Percentiles rank a stretch among this genome's conserved stretches.
phyloP scores from a whole-genome alignment of 805 yeast species.

The Suhomyces pyralidae region DNA sequence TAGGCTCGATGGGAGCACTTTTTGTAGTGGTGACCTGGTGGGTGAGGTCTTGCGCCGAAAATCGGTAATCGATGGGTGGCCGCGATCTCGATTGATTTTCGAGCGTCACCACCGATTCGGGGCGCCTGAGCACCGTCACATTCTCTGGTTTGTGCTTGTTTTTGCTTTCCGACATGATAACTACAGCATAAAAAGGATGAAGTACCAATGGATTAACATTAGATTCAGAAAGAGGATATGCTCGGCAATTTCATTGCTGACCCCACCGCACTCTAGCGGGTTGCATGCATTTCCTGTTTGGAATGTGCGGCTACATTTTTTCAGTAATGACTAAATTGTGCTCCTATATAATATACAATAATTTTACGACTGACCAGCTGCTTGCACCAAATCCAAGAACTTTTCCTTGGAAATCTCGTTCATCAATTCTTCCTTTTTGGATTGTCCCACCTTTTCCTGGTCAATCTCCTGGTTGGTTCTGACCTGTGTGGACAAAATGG shows the following conservation, averaged over 20 bases:
- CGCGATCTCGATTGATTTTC: neutral
- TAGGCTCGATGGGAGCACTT: neutral
- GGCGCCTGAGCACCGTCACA: neutral
- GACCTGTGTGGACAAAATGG: constrained; percentile 75
- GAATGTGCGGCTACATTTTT: neutral
- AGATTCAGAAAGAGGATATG: neutral
- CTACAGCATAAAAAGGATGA: neutral
- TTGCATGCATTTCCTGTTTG: neutral
- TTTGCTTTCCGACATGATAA: neutral
- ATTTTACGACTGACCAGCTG: constrained; percentile 51
- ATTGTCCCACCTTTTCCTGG: constrained; percentile 43
- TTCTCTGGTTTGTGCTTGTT: neutral
- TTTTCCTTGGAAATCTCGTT: constrained; percentile 85
- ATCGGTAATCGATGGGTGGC: neutral
- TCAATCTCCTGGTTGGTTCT: constrained; percentile 50
- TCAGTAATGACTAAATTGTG: neutral
- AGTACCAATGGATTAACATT: neutral
- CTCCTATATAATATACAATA: neutral
- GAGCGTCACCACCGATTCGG: neutral
- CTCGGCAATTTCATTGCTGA: neutral
- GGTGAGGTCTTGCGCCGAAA: neutral
- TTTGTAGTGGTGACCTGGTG: neutral
- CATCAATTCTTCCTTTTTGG: constrained; percentile 56
- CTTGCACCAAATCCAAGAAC: constrained; percentile 82
- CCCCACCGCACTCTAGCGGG: neutral